These are phyloP conservation scores for Mediolabrus comicus DNA, from an alignment of 108 stramenopile species.

Conservation along the genomic window DNA sequence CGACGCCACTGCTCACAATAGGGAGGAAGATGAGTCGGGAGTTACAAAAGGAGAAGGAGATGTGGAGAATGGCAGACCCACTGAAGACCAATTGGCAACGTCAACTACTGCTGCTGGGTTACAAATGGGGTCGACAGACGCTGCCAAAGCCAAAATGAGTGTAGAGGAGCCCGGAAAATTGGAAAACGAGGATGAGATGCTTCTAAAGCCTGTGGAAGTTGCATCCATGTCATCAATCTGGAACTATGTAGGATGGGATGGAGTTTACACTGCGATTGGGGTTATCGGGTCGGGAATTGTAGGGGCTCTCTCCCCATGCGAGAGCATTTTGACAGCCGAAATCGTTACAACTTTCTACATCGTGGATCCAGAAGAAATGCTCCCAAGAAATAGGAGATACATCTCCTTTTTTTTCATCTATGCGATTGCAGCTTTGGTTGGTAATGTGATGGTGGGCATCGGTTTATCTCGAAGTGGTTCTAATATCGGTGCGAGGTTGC, in stretches of 20 bases:
- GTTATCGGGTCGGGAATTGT: conserved; percentile 25
- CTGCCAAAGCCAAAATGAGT: background rate
- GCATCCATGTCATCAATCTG: conserved; percentile 27
- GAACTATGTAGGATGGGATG: conserved; percentile 13
- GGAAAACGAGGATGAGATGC: conserved; percentile 4
- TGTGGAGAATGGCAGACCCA: background rate
- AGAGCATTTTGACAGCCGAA: conserved; percentile 40
- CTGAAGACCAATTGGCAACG: background rate
- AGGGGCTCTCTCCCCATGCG: conserved; percentile 38
- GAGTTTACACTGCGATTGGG: conserved; percentile 17
- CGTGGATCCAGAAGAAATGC: conserved; percentile 18
- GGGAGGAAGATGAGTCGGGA: background rate
- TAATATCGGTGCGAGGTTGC: conserved; percentile 32
- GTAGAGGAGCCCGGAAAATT: background rate
- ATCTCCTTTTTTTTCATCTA: conserved; percentile 25
- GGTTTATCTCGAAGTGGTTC: conserved; percentile 33
- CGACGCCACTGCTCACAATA: background rate
- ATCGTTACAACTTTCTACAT: conserved; percentile 40
- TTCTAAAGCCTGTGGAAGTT: background rate
- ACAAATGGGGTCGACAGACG: background rate
- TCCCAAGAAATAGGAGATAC: conserved; percentile 9
- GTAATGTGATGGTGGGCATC: conserved; percentile 34
- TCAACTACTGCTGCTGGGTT: background rate
- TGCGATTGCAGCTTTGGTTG: conserved; percentile 26
- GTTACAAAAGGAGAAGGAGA: background rate